phyloP scores from a whole-genome alignment of 2,329 filamentous ascomycete species.

The Neofusicoccum cordaticola region DNA sequence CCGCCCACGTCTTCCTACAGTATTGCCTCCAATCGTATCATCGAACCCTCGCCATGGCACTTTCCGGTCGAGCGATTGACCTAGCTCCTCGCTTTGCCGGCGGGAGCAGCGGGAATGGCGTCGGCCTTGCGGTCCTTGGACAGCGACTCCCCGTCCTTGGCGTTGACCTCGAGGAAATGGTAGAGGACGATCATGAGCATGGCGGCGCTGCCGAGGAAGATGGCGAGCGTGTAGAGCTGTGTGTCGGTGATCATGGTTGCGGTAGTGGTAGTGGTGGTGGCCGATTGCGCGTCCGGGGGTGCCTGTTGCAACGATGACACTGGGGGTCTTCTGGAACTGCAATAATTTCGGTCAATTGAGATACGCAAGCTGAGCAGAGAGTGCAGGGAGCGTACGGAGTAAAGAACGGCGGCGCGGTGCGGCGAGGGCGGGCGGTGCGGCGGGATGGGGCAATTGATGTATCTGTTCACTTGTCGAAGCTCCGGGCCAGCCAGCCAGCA shows the following conservation, averaged over 20 bases:
- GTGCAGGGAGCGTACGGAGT: neutral
- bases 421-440: neutral
- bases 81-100: slow-evolving; percentile 31
- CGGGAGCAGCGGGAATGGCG: slow-evolving; percentile 27
- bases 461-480: slow-evolving; percentile 15
- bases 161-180: slow-evolving; percentile 94
- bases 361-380: neutral
- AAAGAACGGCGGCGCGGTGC: neutral
- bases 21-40: neutral
- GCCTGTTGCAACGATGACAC: neutral
- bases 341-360: neutral
- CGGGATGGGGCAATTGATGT: slow-evolving; percentile 4
- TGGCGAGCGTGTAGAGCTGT: slow-evolving; percentile 84
- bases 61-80: neutral
- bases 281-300: slow-evolving; percentile 4
- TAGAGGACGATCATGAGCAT: slow-evolving; percentile 94
- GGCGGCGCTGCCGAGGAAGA: slow-evolving; percentile 84
- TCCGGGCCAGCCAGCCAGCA: neutral
- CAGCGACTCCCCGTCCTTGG: slow-evolving; percentile 51
- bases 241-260: slow-evolving; percentile 83
- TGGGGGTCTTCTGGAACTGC: neutral
- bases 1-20: neutral
- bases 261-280: slow-evolving; percentile 30
- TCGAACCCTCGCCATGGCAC: neutral
- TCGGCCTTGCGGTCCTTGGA: slow-evolving; percentile 32